A percentile compares a stretch with the other conserved stretches of the same genome.
Evolutionary conservation across 1,284 basidiomycete genomes (phyloP).

Genomic region (Puccinia hordei): DNA sequence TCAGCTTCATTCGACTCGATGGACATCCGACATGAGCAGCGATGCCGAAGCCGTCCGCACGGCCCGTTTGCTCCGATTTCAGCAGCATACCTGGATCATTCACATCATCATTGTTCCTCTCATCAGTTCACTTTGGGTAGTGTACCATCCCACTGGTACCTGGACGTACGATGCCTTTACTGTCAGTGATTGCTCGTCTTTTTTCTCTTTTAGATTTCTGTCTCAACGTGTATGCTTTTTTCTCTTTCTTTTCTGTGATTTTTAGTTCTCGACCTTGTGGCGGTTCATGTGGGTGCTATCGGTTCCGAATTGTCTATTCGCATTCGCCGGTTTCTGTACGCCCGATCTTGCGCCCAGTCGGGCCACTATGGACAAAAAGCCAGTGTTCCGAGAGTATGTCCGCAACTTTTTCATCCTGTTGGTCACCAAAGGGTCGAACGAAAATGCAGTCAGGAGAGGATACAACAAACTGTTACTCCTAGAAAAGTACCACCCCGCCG

Average conservation of each 20-base stretch:
- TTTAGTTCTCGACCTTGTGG: conserved; percentile 60
- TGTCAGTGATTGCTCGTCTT: background rate
- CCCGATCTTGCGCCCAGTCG: conserved; percentile 60
- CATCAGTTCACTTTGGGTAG: conserved; percentile 59
- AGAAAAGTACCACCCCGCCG: conserved; percentile 61
- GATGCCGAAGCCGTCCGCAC: conserved; percentile 60
- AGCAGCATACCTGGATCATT: conserved; percentile 58
- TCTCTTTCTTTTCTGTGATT: background rate
- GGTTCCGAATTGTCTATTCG: conserved; percentile 60
- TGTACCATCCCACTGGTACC: conserved; percentile 58
- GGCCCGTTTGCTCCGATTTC: conserved; percentile 57
- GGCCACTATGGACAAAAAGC: conserved; percentile 59
- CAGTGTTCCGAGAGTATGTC: conserved; percentile 60
- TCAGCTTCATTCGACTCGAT: conserved; percentile 60
- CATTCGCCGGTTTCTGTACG: conserved; percentile 58
- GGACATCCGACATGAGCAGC: conserved; percentile 59
- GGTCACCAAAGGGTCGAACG: conserved; percentile 61
- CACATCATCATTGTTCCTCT: conserved; percentile 59
- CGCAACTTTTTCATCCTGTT: conserved; percentile 61
- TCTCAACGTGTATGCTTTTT: background rate
- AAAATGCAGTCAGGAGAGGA: conserved; percentile 60
- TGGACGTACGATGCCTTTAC: conserved; percentile 51
- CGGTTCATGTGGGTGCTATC: conserved; percentile 60
- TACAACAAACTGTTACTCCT: conserved; percentile 61
- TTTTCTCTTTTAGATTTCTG: background rate